Percentiles rank a stretch among this genome's conserved stretches.
Evolutionary conservation across 805 yeast species (phyloP).

Genomic region (Wickerhamiella domercqiae): DNA sequence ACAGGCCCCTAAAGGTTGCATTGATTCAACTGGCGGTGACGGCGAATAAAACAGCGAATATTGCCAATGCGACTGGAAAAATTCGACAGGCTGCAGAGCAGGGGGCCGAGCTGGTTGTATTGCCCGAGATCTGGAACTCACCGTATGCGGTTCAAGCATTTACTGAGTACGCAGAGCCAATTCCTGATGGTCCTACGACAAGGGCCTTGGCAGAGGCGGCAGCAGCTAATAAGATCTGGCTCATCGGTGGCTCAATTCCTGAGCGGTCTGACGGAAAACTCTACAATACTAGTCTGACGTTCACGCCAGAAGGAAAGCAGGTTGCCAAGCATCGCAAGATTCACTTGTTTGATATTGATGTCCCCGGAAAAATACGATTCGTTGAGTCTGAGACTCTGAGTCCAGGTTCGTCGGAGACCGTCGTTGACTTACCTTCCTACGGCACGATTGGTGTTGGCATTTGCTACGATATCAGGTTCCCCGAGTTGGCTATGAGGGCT

Average conservation of each 20-base stretch:
- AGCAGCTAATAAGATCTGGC: conserved; percentile 39
- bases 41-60: conserved; percentile 64
- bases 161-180: conserved; percentile 73
- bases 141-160: conserved; percentile 84
- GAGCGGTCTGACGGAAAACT: conserved; percentile 42
- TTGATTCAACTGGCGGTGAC: conserved; percentile 72
- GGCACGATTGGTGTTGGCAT: conserved; percentile 49
- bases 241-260: conserved; percentile 89
- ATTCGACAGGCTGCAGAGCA: conserved; percentile 51
- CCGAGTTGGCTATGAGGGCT: conserved; percentile 54
- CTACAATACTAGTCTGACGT: conserved; percentile 63
- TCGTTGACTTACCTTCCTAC: conserved; percentile 45
- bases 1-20: conserved; percentile 59
- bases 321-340: conserved; percentile 83
- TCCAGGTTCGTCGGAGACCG: conserved; percentile 73
- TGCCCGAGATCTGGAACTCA: conserved; percentile 94
- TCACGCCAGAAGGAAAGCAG: conserved; percentile 53
- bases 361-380: conserved; percentile 81
- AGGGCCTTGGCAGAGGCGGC: conserved; percentile 50
- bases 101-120: conserved; percentile 57
- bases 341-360: conserved; percentile 83
- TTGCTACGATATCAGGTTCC: conserved; percentile 89
- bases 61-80: conserved; percentile 47
- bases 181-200: conserved; percentile 57
- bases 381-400: conserved; percentile 62